phyloP scores from a whole-genome alignment of 176 grass and related monocot species.

The Oryza longistaminata region DNA sequence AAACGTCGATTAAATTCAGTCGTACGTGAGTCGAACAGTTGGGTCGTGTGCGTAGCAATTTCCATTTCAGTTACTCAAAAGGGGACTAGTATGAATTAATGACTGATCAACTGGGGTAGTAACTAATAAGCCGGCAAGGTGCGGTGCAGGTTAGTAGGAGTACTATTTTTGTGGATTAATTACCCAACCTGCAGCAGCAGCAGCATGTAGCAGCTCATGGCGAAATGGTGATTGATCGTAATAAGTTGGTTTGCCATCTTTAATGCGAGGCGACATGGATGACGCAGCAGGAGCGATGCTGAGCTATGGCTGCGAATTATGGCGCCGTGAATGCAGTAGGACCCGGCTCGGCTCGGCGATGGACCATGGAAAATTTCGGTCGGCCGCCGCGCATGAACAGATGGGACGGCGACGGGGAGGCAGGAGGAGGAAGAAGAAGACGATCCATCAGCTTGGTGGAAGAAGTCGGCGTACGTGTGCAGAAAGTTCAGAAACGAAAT shows the following conservation, averaged over 20 bases:
- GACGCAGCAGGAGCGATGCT: too few species aligned
- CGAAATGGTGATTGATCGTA: not conserved
- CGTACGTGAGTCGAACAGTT: too few species aligned
- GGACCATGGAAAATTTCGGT: not conserved
- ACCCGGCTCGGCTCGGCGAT: not conserved
- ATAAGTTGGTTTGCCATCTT: not conserved
- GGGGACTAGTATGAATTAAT: too few species aligned
- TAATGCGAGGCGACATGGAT: not conserved
- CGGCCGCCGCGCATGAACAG: not conserved
- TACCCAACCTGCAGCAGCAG: not conserved
- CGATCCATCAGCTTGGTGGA: not conserved
- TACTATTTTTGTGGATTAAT: too few species aligned
- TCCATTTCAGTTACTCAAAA: not conserved
- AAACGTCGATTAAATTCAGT: too few species aligned
- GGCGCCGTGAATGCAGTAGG: constrained; percentile 20
- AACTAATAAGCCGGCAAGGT: not conserved
- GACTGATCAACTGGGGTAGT: too few species aligned
- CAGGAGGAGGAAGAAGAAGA: not conserved
- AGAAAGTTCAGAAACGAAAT: not conserved
- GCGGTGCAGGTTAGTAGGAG: too few species aligned
- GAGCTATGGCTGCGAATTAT: not conserved
- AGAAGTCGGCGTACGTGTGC: not conserved
- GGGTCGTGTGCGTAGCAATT: too few species aligned
- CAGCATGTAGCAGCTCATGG: not conserved
- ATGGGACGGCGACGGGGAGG: not conserved